Evolutionary conservation across 768 basidiomycete species (phyloP).

Genomic region (Russula ochroleuca): DNA sequence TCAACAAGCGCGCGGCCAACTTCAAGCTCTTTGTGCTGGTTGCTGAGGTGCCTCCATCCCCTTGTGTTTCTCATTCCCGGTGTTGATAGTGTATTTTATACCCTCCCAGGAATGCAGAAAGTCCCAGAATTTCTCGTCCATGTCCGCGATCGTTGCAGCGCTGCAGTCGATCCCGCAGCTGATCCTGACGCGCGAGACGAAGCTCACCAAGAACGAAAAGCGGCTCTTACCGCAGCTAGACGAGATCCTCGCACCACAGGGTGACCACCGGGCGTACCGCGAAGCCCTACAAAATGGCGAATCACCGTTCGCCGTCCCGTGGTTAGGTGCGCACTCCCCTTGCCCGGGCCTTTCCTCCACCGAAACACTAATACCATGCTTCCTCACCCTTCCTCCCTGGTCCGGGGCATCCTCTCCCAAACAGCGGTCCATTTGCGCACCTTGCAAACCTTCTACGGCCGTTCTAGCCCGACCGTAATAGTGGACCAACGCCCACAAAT

Average conservation of each 20-base stretch:
- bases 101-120: slow-evolving; percentile 41
- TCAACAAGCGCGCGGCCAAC: slow-evolving; percentile 38
- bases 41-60: slow-evolving; percentile 36
- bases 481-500: slow-evolving; percentile 38
- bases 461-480: background rate
- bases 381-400: background rate
- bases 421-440: slow-evolving; percentile 37
- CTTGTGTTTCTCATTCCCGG: background rate
- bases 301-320: slow-evolving; percentile 37
- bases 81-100: background rate
- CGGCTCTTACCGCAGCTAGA: slow-evolving; percentile 31
- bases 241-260: slow-evolving; percentile 34
- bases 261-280: slow-evolving; percentile 40
- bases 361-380: background rate
- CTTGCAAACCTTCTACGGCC: slow-evolving; percentile 8
- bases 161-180: slow-evolving; percentile 40
- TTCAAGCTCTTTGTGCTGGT: slow-evolving; percentile 45
- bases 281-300: slow-evolving; percentile 33
- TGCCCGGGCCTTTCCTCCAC: background rate
- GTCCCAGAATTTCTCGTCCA: slow-evolving; percentile 43
- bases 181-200: slow-evolving; percentile 30
- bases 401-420: background rate
- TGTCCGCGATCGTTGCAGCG: slow-evolving; percentile 42
- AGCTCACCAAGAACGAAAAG: slow-evolving; percentile 26
- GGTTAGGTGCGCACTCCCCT: slow-evolving; percentile 35